Evolutionary conservation across 495 filamentous ascomycete species (phyloP).

Genomic region (Lasiosphaeria hispida): DNA sequence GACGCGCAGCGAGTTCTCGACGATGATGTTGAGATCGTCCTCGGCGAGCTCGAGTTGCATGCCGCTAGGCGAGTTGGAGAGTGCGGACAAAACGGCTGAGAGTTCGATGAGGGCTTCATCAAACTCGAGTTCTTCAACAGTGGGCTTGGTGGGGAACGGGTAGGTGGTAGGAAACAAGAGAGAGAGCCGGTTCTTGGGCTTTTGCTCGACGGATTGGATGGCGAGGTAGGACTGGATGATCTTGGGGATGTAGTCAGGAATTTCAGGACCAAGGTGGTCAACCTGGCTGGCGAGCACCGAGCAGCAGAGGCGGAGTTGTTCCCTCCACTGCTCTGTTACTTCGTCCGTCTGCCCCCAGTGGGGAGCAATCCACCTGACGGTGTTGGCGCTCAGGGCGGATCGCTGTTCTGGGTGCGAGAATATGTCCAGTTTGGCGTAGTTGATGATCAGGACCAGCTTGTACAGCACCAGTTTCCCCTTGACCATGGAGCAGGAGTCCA

Average conservation of each 20-base stretch:
- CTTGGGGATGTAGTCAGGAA: constrained; percentile 85
- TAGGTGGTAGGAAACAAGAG: constrained; percentile 87
- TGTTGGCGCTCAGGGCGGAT: constrained; percentile 71
- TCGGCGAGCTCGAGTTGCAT: constrained; percentile 69
- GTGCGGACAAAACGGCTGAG: constrained; percentile 78
- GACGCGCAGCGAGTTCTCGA: constrained; percentile 73
- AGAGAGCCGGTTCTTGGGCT: constrained; percentile 68
- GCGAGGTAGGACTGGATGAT: constrained; percentile 84
- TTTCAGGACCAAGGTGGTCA: constrained; percentile 70
- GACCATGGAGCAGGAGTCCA: constrained; percentile 83
- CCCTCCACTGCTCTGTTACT: constrained; percentile 81
- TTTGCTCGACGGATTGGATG: constrained; percentile 62
- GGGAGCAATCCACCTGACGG: constrained; percentile 84
- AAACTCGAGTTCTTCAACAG: constrained; percentile 61
- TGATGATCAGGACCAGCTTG: constrained; percentile 88
- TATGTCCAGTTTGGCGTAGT: constrained; percentile 74
- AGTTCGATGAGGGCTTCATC: constrained; percentile 91
- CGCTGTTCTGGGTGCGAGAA: constrained; percentile 76
- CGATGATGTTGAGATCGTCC: constrained; percentile 68
- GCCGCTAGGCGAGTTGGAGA: constrained; percentile 66
- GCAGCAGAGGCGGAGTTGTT: constrained; percentile 89
- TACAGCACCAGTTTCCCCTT: constrained; percentile 94
- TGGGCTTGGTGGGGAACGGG: constrained; percentile 77
- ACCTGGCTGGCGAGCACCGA: constrained; percentile 85
- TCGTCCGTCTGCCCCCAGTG: constrained; percentile 80